A percentile compares a stretch with the other conserved stretches of the same genome.
Conservation (phyloP, 257 asterid genomes). For the Coffea canephora region DNA sequence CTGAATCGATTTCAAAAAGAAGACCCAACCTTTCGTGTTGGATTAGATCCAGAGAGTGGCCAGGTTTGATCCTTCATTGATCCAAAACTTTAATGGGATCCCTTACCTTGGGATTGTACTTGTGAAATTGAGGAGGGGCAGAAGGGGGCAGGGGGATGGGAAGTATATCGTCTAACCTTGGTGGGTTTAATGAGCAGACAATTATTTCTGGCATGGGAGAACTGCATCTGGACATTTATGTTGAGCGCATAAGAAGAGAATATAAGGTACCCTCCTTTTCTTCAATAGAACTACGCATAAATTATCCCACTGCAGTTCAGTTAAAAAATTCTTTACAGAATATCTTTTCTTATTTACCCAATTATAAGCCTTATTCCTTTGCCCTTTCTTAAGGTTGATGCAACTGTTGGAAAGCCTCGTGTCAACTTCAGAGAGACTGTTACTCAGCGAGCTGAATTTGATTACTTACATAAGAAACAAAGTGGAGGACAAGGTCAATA, state of each 20-base stretch:
- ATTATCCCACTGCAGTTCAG: not conserved
- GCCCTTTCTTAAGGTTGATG: conserved; percentile 68
- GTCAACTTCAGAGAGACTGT: conserved; percentile 97
- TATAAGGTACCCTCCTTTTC: conserved; percentile 60
- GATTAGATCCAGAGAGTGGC: conserved; percentile 93
- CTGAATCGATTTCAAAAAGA: conserved; percentile 95
- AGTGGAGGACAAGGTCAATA: conserved; percentile 99
- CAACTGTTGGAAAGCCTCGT: conserved; percentile 96
- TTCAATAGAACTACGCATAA: not conserved
- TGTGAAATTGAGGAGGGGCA: not conserved
- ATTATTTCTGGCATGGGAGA: conserved; percentile 99
- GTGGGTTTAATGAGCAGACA: conserved; percentile 61
- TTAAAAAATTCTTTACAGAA: not conserved
- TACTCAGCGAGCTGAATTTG: conserved; percentile 90
- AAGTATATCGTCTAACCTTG: conserved; percentile 13
- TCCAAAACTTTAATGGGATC: conserved; percentile 2
- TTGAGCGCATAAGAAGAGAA: conserved; percentile 96
- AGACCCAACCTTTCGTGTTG: conserved; percentile 98
- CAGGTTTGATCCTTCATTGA: conserved; percentile 55
- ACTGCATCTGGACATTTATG: conserved; percentile 92
- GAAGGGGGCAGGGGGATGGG: not conserved
- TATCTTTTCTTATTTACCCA: conserved; percentile 17
- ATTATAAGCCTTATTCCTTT: conserved; percentile 30
- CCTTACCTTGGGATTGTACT: conserved; percentile 3
- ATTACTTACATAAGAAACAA: conserved; percentile 96